A percentile compares a stretch with the other conserved stretches of the same genome.
Conservation (phyloP, 192 early-diverging fungal species). For the Mortierella alpina region DNA sequence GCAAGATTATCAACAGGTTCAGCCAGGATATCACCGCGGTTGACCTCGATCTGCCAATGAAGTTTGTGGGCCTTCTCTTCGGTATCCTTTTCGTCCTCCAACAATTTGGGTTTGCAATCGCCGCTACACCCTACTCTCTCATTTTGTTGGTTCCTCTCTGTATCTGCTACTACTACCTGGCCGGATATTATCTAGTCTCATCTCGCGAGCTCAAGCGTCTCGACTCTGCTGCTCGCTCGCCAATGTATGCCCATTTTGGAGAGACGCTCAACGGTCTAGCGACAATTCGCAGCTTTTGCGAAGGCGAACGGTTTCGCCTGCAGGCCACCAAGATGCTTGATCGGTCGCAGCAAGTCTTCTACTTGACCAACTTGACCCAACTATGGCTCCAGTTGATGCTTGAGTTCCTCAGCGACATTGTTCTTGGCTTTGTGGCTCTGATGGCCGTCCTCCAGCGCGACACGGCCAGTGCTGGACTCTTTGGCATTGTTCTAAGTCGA, state of each 20-base stretch:
- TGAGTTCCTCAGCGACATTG: slow-evolving; percentile 77
- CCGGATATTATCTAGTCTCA: slow-evolving; percentile 60
- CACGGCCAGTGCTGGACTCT: slow-evolving; percentile 53
- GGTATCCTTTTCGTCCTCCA: background rate
- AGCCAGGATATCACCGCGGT: slow-evolving; percentile 78
- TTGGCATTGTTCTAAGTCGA: slow-evolving; percentile 68
- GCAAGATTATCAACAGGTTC: slow-evolving; percentile 81
- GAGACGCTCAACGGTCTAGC: slow-evolving; percentile 66
- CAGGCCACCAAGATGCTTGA: slow-evolving; percentile 75
- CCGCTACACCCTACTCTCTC: slow-evolving; percentile 38
- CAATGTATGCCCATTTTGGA: slow-evolving; percentile 72
- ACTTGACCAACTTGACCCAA: slow-evolving; percentile 70
- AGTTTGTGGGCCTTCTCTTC: background rate
- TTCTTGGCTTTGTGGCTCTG: slow-evolving; percentile 78
- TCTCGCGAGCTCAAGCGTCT: slow-evolving; percentile 83
- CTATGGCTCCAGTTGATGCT: slow-evolving; percentile 74
- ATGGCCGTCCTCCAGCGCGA: slow-evolving; percentile 73
- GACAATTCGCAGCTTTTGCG: slow-evolving; percentile 75
- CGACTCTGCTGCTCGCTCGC: slow-evolving; percentile 75
- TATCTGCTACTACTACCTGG: slow-evolving; percentile 34
- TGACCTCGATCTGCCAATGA: slow-evolving; percentile 62
- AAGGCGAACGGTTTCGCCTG: slow-evolving; percentile 69
- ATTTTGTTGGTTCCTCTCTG: slow-evolving; percentile 21
- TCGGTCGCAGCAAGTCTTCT: slow-evolving; percentile 75
- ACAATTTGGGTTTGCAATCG: slow-evolving; percentile 16